phyloP scores from a whole-genome alignment of 352 stramenopile species.

The Pythium grandisporangium region DNA sequence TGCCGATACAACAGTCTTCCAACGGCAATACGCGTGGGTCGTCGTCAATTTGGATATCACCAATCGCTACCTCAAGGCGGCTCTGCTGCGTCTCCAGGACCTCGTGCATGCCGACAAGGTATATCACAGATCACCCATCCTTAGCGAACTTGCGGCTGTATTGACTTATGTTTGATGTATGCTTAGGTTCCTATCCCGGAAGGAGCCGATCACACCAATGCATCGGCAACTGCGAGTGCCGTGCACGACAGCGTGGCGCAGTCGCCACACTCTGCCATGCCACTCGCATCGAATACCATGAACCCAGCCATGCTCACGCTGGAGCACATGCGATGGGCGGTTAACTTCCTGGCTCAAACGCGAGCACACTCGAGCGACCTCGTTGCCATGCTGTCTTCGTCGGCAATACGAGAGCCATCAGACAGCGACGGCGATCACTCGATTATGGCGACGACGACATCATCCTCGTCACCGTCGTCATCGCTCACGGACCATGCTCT shows the following conservation, averaged over 20 bases:
- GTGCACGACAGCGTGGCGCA: no score
- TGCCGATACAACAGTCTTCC: conserved; percentile 22
- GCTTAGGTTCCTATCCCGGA: no score
- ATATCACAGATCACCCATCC: no score
- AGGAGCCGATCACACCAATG: no score
- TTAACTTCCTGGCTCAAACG: conserved; percentile 40
- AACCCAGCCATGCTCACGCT: conserved; percentile 16
- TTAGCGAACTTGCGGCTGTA: no score
- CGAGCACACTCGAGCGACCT: conserved; percentile 24
- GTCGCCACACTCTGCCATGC: no score
- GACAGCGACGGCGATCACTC: no score
- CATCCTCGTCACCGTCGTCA: background rate
- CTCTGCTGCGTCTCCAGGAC: conserved; percentile 53
- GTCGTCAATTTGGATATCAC: conserved; percentile 54
- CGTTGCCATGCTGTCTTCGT: conserved; percentile 13
- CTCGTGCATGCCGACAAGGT: conserved; percentile 7
- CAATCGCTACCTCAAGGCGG: conserved; percentile 41
- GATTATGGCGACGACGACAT: background rate
- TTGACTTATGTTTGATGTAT: no score
- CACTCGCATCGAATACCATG: no score
- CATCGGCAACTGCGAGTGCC: no score
- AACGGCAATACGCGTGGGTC: conserved; percentile 62
- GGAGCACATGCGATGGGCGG: conserved; percentile 57
- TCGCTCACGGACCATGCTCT: conserved; percentile 1
- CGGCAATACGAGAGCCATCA: background rate